Conservation (phyloP, 2,329 filamentous ascomycete species). For the Botrytis fabae region DNA sequence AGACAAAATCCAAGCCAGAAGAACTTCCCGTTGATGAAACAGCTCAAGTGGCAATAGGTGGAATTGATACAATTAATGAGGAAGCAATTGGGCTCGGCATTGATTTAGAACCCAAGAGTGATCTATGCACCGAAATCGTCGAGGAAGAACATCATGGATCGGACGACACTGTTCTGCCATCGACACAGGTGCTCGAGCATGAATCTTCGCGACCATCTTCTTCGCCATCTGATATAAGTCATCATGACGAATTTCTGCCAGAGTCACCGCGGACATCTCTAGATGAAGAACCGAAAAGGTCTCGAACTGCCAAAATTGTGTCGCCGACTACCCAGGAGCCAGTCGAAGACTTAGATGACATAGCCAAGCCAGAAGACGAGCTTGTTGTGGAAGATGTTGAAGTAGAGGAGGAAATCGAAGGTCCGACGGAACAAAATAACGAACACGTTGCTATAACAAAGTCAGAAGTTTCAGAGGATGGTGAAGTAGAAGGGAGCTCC, state of each 20-base stretch:
- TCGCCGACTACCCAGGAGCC: constrained; percentile 32
- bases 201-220: constrained; percentile 36
- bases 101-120: neutral
- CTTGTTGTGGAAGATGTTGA: neutral
- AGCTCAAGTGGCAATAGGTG: too few species aligned
- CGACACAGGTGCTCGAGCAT: constrained; percentile 25
- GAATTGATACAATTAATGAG: neutral
- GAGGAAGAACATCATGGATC: neutral
- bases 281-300: constrained; percentile 37
- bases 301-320: constrained; percentile 13
- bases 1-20: neutral
- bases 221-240: constrained; percentile 38
- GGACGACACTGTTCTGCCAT: constrained; percentile 22
- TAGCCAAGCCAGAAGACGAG: constrained; percentile 30
- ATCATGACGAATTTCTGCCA: constrained; percentile 32
- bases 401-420: neutral
- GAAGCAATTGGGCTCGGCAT: neutral
- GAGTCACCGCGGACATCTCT: constrained; percentile 41
- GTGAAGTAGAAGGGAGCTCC: constrained; percentile 3
- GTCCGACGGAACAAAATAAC: neutral
- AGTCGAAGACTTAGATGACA: constrained; percentile 37
- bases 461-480: constrained; percentile 19
- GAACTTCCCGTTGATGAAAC: neutral
- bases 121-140: neutral
- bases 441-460: neutral